These are phyloP conservation scores for Setaria viridis DNA, from an alignment of 202 grass and related monocot species.

Conservation along the genomic window DNA sequence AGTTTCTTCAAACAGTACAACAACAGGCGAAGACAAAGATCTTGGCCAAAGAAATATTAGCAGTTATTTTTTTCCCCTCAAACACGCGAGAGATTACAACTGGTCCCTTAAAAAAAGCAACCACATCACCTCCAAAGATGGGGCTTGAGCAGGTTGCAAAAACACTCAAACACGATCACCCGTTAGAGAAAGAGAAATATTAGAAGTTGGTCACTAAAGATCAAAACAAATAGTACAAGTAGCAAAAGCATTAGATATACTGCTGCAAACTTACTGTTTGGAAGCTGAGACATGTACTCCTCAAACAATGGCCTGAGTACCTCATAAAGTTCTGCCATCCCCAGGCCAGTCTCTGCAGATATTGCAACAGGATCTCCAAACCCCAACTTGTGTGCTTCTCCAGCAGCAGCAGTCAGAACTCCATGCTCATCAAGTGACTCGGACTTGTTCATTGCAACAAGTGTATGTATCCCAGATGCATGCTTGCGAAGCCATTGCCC, in stretches of 20 bases:
- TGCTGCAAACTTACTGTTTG: slow-evolving; percentile 60
- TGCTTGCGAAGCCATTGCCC: slow-evolving; percentile 88
- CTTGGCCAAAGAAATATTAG: background rate
- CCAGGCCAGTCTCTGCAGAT: slow-evolving; percentile 95
- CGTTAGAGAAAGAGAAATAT: background rate
- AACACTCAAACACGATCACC: no score
- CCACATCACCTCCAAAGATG: no score
- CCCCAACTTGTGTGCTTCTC: slow-evolving; percentile 90
- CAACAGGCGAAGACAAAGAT: slow-evolving; percentile 26
- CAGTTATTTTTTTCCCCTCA: no score
- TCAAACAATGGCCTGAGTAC: slow-evolving; percentile 81
- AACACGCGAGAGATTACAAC: no score
- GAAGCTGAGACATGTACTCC: slow-evolving; percentile 76
- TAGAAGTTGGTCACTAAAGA: slow-evolving; percentile 10
- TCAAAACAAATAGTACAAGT: slow-evolving; percentile 5
- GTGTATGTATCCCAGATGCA: slow-evolving; percentile 72
- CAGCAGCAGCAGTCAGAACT: slow-evolving; percentile 71
- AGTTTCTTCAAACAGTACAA: slow-evolving; percentile 1
- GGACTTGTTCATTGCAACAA: slow-evolving; percentile 93
- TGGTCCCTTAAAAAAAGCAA: no score
- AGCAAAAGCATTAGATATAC: slow-evolving; percentile 4
- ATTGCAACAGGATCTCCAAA: slow-evolving; percentile 97
- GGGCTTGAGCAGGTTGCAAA: no score
- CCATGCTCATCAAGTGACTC: slow-evolving; percentile 92
- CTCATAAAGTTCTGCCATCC: slow-evolving; percentile 98